Conservation (phyloP, 768 basidiomycete genomes). For the Cubamyces lactineus region DNA sequence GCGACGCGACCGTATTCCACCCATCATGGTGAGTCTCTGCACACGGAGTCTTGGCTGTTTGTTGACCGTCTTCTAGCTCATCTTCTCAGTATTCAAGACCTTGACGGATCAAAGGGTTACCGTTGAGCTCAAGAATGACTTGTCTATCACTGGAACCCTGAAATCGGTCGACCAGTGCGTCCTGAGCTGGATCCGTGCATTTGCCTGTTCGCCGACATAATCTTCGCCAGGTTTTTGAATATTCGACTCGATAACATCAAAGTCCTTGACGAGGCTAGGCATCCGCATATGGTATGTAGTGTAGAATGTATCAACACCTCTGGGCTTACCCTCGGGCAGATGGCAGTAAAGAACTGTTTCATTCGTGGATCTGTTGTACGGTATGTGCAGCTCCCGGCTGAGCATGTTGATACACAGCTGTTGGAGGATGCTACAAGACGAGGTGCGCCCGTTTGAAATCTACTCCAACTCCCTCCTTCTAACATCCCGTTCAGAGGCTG, state of each 20-base stretch:
- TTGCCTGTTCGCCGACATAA: neutral
- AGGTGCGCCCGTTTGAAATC: conserved; percentile 54
- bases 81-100: conserved; percentile 99
- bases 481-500: conserved; percentile 1
- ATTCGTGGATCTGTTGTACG: conserved; percentile 98
- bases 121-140: conserved; percentile 98
- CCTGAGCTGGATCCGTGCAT: neutral
- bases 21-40: conserved; percentile 10
- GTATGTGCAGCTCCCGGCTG: conserved; percentile 92
- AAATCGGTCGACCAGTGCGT: conserved; percentile 98
- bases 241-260: conserved; percentile 94
- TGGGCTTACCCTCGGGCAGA: conserved; percentile 48
- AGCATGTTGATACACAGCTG: conserved; percentile 92
- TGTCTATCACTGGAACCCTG: conserved; percentile 91
- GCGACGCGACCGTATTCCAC: neutral
- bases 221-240: conserved; percentile 75
- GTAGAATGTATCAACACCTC: no score
- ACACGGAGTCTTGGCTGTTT: neutral
- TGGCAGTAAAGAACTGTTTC: conserved; percentile 99
- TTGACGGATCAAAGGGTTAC: conserved; percentile 96
- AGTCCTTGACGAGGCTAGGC: conserved; percentile 88
- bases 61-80: conserved; percentile 58
- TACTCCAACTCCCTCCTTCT: neutral
- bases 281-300: conserved; percentile 91
- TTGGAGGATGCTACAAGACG: conserved; percentile 95